Conservation (phyloP, 2,329 filamentous ascomycete genomes). For the Aureobasidium sp. region DNA sequence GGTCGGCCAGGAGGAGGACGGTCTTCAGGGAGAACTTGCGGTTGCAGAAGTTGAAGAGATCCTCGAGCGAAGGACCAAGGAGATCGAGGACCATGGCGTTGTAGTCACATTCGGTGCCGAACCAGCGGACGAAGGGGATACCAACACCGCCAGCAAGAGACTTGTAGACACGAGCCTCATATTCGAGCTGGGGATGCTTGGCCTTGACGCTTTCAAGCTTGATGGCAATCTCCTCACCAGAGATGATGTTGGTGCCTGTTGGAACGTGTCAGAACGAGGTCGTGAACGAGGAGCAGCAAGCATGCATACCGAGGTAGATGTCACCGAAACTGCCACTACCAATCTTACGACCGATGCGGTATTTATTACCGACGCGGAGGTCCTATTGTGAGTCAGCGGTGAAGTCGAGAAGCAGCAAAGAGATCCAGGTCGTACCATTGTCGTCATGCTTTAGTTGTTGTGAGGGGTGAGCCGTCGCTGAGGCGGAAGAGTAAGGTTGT, state of each 20-base stretch:
- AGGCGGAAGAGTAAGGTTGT: slow-evolving; percentile 22
- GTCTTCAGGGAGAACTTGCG: slow-evolving; percentile 99
- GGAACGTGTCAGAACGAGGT: neutral
- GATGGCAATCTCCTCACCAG: slow-evolving; percentile 98
- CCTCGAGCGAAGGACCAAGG: slow-evolving; percentile 89
- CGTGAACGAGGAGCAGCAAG: neutral
- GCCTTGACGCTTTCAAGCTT: slow-evolving; percentile 99
- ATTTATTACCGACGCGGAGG: slow-evolving; percentile 98
- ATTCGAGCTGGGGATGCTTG: slow-evolving; percentile 97
- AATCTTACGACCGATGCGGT: slow-evolving; percentile 98
- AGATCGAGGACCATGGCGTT: slow-evolving; percentile 99
- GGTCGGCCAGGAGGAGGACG: slow-evolving; percentile 89
- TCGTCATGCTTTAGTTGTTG: slow-evolving; percentile 46
- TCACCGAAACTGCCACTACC: slow-evolving; percentile 96
- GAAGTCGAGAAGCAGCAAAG: slow-evolving; percentile 26
- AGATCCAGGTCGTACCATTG: slow-evolving; percentile 44
- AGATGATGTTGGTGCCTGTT: slow-evolving; percentile 95
- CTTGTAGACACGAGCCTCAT: slow-evolving; percentile 91
- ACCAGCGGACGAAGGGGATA: slow-evolving; percentile 98
- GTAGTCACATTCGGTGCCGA: slow-evolving; percentile 98
- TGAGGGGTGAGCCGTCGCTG: slow-evolving; percentile 13
- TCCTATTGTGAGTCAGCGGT: slow-evolving; percentile 56
- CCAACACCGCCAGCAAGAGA: slow-evolving; percentile 91
- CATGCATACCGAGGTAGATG: slow-evolving; percentile 71
- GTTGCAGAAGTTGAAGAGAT: slow-evolving; percentile 99